Evolutionary conservation across 306 rosid species (phyloP).

Genomic region (Ammopiptanthus mongolicus): DNA sequence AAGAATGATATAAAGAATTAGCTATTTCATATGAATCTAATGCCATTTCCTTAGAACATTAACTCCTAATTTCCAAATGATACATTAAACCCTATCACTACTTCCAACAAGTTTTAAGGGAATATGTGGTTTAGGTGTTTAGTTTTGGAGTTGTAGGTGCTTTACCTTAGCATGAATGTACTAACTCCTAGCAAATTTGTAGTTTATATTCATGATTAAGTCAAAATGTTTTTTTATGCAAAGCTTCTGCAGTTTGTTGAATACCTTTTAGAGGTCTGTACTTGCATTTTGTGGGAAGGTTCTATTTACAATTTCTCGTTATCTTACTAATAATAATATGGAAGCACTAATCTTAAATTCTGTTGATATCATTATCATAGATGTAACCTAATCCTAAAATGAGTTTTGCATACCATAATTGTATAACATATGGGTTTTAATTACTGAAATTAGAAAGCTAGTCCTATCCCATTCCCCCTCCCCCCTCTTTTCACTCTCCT

Average conservation of each 20-base stretch:
- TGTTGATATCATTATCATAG: neutral
- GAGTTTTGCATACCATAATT: neutral
- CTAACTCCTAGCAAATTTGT: neutral
- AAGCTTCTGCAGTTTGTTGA: neutral
- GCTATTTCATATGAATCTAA: too few relatives aligned
- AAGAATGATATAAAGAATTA: too few relatives aligned
- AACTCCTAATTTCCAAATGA: too few relatives aligned
- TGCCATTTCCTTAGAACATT: too few relatives aligned
- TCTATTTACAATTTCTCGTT: neutral
- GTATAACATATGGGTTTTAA: neutral
- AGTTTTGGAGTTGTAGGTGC: neutral
- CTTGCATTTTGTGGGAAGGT: neutral
- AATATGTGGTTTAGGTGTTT: neutral
- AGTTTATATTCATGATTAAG: neutral
- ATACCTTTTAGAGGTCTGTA: neutral
- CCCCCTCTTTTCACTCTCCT: neutral
- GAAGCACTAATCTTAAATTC: neutral
- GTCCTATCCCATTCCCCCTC: neutral
- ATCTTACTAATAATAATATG: neutral
- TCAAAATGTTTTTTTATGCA: neutral
- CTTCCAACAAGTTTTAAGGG: too few relatives aligned
- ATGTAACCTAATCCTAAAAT: neutral
- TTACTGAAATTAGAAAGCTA: neutral
- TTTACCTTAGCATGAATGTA: neutral
- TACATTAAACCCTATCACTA: too few relatives aligned